These are phyloP conservation scores for Stagonosporopsis rhizophila DNA, from an alignment of 2,329 filamentous ascomycete genomes.

Conservation along the genomic window DNA sequence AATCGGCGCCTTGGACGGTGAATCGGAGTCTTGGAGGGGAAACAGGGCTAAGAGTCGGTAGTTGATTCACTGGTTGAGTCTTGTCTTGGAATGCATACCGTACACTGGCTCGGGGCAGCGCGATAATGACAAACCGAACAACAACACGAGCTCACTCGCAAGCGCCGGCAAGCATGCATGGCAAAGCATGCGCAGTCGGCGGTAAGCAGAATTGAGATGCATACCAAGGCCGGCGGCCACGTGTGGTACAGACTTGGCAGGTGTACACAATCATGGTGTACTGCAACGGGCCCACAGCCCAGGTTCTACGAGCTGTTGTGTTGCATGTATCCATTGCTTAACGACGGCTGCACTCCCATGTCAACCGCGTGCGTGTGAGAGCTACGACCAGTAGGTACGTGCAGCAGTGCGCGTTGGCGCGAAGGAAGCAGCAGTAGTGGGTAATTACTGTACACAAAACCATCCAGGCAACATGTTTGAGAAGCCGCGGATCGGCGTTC, in stretches of 20 bases:
- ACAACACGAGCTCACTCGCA: neutral
- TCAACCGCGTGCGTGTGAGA: neutral
- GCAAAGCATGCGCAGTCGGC: slow-evolving; percentile 1
- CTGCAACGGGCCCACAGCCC: slow-evolving; percentile 17
- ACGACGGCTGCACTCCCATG: neutral
- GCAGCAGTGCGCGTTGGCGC: slow-evolving; percentile 5
- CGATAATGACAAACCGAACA: slow-evolving; percentile 19
- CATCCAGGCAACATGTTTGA: slow-evolving; percentile 16
- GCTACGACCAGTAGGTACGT: slow-evolving; percentile 3
- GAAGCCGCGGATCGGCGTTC: slow-evolving; percentile 24
- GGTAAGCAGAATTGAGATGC: slow-evolving; percentile 8
- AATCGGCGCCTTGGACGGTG: slow-evolving; percentile 5
- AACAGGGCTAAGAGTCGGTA: slow-evolving; percentile 3
- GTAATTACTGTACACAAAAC: slow-evolving; percentile 8
- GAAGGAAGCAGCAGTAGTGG: slow-evolving; percentile 9
- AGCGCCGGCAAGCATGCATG: neutral
- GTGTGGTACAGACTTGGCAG: slow-evolving; percentile 10
- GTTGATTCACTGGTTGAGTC: neutral
- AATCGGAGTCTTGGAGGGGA: slow-evolving; percentile 6
- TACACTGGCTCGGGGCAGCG: slow-evolving; percentile 15
- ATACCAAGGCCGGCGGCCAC: slow-evolving; percentile 18
- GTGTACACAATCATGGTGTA: neutral
- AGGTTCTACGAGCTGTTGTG: slow-evolving; percentile 2
- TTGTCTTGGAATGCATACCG: neutral
- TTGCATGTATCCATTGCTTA: slow-evolving; percentile 1